Conservation (phyloP, 1,139 yeast species). For the Geotrichum aggregatum region DNA sequence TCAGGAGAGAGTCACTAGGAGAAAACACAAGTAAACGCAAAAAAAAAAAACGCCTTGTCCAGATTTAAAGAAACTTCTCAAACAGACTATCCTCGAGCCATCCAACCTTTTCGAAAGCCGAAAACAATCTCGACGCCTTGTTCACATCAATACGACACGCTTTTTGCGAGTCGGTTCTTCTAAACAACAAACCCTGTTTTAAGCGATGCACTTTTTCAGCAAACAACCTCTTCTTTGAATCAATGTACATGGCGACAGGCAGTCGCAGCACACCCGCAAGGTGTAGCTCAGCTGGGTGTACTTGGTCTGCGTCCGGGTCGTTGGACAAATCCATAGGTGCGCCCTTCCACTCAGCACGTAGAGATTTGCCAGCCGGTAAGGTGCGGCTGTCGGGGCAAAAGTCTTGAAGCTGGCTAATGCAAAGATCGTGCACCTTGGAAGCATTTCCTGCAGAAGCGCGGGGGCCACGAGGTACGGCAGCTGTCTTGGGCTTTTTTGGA, state of each 20-base stretch:
- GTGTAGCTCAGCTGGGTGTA: slow-evolving; percentile 89
- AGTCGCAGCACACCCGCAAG: slow-evolving; percentile 85
- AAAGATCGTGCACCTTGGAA: slow-evolving; percentile 39
- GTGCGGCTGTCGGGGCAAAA: slow-evolving; percentile 66
- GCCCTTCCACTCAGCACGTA: slow-evolving; percentile 96
- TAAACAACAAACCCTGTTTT: slow-evolving; percentile 72
- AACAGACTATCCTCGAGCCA: slow-evolving; percentile 85
- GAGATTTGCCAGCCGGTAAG: slow-evolving; percentile 65
- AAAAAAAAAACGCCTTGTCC: slow-evolving; percentile 16
- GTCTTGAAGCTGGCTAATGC: slow-evolving; percentile 49
- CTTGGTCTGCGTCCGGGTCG: slow-evolving; percentile 66
- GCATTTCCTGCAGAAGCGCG: not conserved
- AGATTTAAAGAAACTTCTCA: slow-evolving; percentile 46
- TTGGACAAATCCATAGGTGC: slow-evolving; percentile 85
- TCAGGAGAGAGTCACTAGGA: too few relatives aligned
- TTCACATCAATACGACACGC: slow-evolving; percentile 96
- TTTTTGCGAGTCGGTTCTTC: slow-evolving; percentile 96
- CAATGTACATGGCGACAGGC: slow-evolving; percentile 83
- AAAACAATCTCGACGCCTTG: slow-evolving; percentile 87
- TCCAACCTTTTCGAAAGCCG: slow-evolving; percentile 91
- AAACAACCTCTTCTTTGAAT: slow-evolving; percentile 86
- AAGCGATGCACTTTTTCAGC: slow-evolving; percentile 80
- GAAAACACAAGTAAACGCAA: slow-evolving; percentile 14
- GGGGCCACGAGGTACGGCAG: not conserved
- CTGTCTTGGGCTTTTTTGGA: not conserved